Evolutionary conservation across 2,329 filamentous ascomycete species (phyloP), one percentile per base, ranked within the genome.

Genomic region (Alternaria sp.): DNA sequence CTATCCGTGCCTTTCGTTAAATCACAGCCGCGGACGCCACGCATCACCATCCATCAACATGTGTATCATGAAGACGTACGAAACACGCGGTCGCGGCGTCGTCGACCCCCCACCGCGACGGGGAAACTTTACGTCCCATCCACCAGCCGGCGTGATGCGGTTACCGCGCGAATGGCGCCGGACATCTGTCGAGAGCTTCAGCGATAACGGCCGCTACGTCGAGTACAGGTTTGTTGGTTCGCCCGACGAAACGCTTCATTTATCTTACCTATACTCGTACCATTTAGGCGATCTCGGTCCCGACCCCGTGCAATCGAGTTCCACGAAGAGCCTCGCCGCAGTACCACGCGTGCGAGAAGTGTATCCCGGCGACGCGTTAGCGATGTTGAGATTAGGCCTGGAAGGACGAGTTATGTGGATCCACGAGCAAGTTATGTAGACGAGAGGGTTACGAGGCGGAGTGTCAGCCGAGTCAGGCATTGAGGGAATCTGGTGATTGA

Each of bases 61-160:
- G 74, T 77, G 74, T 56, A 67, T 77, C 51, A 69, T 76, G 64
- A 69, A 58, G 26, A 71, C 69, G 4, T 72, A 70, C 56, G 69
- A 70, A 45, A 72, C 72, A 10, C 64, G 62, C 56, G 63, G 64
- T 21, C 65, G 62, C 48, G 61, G 61, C 53, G 71, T 77, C 44
- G 41, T 70, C 42, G 73, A 76, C 42, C 73, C 73, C 0, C 73
- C 73, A 1, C 72, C 69, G 1, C 66, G 74, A 46, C 61, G 63
- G 21, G 73, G 72, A 34, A 71, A 70, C 56, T 75, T 64, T 60
- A 74, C 72, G 1, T 70, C 74, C 3, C 73, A 77, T 46, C 66
- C 71, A 1, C 73, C 71, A 8, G 73, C 72, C 1, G 73, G 72
- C 58, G 68, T 71, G 2, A 72, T 74, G 57, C 71, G 72, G 8